Base-by-base conservation (phyloP, 148 eudicot species). In the Hydrangea macrophylla region DNA sequence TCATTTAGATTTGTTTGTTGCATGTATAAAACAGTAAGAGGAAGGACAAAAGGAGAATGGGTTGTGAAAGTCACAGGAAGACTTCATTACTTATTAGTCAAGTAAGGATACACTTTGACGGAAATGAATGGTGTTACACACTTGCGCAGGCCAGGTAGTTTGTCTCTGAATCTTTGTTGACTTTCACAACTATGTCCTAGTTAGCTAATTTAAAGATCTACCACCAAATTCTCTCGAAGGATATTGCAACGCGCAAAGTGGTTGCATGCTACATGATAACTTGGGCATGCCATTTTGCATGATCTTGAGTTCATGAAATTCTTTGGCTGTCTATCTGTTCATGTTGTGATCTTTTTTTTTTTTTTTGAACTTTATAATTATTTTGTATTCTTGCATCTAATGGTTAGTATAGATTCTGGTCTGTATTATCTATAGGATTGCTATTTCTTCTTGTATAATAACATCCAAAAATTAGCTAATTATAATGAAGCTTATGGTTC, bases 381-480 rank as follows among this genome's bases (percentile, higher is more conserved):
- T n/a, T n/a, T n/a, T n/a, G n/a, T n/a, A n/a, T n/a, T n/a, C 69
- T 31, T 44, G 56, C 56, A 30, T 25, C 39, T n/a, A n/a, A n/a
- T n/a, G n/a, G n/a, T n/a, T n/a, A n/a, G n/a, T n/a, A n/a, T n/a
- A 22, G 4, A 3, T 48, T n/a, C 53, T 48, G 5, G 8, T 17
- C 53, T 22, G n/a, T 18, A 15, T 48, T 48, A 15, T 48, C 20
- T 48, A 22, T 48, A 8, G 39, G 39, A 37, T 65, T 6, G 57
- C 33, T 55, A 35, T 33, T 25, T 54, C 60, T 65, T 36, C 31
- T 67, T 67, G 70, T 44, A 35, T 37, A 33, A 59, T 59, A 8
- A 17, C 22, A 4, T 48, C 53, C 53, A 48, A 48, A 15, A 48
- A 33, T 66, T 33, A 7, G 28, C 51, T 66, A 20, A 15, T 54